Base-by-base conservation (phyloP, 495 filamentous ascomycete species). In the Penicillium coprophilum region DNA sequence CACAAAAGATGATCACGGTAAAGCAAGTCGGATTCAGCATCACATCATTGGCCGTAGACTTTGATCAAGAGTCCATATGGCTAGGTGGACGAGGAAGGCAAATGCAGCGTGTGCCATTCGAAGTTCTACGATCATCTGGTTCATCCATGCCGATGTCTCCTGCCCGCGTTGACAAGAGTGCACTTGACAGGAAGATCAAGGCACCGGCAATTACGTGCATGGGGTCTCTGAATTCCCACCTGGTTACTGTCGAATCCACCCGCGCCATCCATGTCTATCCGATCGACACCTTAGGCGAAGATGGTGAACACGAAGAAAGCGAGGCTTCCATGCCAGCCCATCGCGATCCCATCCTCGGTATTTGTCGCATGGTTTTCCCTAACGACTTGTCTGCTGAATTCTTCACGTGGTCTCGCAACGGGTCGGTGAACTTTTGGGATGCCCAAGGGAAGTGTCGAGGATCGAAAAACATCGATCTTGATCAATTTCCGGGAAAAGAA, bases 401-500 rank as follows among this genome's bases (percentile, higher is more conserved):
- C 67, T 87, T 90, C 61, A 96, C 91, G 0, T 97, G 91, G 89
- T 90, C 92, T 10, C 81, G 80, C 45, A 82, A 82, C 54, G 94
- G 94, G 5, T 79, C 76, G 23, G 83, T 97, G 38, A 81, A 88
- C 32, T 85, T 94, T 63, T 98, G 95, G 94, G 78, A 85, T 61
- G 69, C 82, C 8, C 81, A 88, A 13, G 95, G 94, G 38, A 77
- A 79, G 41, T 84, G 87, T 54, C 82, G 76, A 46, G 77, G 76
- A 21, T 81, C 83, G n/a, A 77, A 88, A 50, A 68, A 80, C 12
- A 80, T 95, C 30, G 77, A 84, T 30, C 69, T 97, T 6, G 89
- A 94, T 41, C 85, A 91, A 63, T 60, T 77, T 45, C 58, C 77
- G 12, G 65, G 71, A 8, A 75, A 79, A 28, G 80, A 84, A 52